Evolutionary conservation across 75 land plant species (phyloP).

Genomic region (Sequoiadendron giganteum): DNA sequence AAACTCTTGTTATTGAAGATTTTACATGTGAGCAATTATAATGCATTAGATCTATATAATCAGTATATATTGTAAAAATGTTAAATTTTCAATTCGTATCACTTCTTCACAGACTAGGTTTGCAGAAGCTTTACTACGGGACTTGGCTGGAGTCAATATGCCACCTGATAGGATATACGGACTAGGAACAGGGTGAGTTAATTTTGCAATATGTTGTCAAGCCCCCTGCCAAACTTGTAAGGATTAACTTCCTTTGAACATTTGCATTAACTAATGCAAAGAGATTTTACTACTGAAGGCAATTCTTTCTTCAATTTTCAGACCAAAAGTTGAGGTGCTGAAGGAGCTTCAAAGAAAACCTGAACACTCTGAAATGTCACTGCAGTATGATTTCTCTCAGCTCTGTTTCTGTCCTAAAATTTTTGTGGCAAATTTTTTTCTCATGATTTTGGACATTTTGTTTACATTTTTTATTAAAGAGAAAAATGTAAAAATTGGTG

Average conservation of each 20-base stretch:
- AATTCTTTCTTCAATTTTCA: conserved; percentile 14
- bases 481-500: neutral
- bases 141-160: conserved; percentile 86
- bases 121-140: conserved; percentile 76
- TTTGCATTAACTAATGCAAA: neutral
- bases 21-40: neutral
- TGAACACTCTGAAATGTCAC: conserved; percentile 67
- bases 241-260: neutral
- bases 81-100: conserved; percentile 6
- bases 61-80: neutral
- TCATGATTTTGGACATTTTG: no score
- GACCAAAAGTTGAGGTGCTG: conserved; percentile 92
- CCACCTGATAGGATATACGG: conserved; percentile 91
- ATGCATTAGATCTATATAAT: neutral
- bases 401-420: neutral
- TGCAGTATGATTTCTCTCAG: conserved; percentile 64
- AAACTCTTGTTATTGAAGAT: neutral
- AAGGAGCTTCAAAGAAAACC: conserved; percentile 77
- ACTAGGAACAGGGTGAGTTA: conserved; percentile 85
- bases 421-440: neutral
- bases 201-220: neutral
- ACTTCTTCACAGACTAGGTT: conserved; percentile 73
- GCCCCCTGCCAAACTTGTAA: conserved; percentile 1
- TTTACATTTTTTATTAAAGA: neutral
- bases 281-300: neutral